phyloP scores from a whole-genome alignment of 805 yeast genomes.

The Candida easanensis region DNA sequence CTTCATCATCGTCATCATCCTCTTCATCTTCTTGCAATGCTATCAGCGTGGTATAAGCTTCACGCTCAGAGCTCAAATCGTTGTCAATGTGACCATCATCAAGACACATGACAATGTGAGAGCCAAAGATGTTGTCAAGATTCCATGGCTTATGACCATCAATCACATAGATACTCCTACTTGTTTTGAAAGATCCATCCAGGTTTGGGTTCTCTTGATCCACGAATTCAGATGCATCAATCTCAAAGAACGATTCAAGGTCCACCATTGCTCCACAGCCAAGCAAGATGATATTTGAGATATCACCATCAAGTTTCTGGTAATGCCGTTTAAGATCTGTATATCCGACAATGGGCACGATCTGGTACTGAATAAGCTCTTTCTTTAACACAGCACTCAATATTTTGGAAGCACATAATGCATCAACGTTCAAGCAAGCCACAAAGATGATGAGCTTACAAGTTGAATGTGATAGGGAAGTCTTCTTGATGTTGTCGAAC shows the following conservation, averaged over 20 bases:
- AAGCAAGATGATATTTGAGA: constrained; percentile 69
- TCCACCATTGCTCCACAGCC: constrained; percentile 97
- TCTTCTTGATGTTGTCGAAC: constrained; percentile 62
- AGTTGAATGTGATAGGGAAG: constrained; percentile 88
- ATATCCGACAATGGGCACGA: constrained; percentile 92
- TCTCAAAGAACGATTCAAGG: constrained; percentile 67
- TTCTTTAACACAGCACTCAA: constrained; percentile 68
- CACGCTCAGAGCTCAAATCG: constrained; percentile 51
- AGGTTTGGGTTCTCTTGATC: constrained; percentile 26
- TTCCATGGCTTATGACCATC: constrained; percentile 98
- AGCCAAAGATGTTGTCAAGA: constrained; percentile 85
- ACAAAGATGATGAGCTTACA: constrained; percentile 79
- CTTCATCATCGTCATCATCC: constrained; percentile 34
- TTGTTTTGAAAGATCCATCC: constrained; percentile 33
- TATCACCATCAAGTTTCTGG: constrained; percentile 63
- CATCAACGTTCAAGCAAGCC: constrained; percentile 87
- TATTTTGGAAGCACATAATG: constrained; percentile 84
- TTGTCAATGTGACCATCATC: constrained; percentile 81
- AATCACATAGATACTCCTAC: constrained; percentile 69
- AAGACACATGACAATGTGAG: constrained; percentile 70
- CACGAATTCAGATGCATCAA: constrained; percentile 53
- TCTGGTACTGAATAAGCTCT: constrained; percentile 81
- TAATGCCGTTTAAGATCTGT: constrained; percentile 69
- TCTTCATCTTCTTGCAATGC: constrained; percentile 38
- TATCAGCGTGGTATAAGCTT: constrained; percentile 58